Conservation (phyloP, 257 asterid species). For the Lycium barbarum region DNA sequence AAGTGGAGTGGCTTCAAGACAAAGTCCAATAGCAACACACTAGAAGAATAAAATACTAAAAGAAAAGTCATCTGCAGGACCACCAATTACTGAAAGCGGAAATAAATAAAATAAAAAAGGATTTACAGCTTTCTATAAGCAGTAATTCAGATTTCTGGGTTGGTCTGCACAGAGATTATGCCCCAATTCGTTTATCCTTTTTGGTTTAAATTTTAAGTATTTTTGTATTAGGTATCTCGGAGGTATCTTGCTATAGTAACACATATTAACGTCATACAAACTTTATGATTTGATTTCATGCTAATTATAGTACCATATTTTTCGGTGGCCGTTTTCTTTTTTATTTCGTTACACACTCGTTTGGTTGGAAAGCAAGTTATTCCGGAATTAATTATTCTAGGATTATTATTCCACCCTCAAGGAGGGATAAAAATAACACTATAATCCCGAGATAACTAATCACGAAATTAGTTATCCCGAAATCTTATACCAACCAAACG, state of each 20-base stretch:
- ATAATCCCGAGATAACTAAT: too few species aligned
- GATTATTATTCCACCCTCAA: too few species aligned
- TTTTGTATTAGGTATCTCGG: neutral
- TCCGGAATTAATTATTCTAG: too few species aligned
- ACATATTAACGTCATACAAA: neutral
- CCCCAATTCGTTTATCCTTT: neutral
- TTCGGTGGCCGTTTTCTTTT: neutral
- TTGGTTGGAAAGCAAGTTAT: too few species aligned
- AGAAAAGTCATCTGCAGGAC: conserved; percentile 34
- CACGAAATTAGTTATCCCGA: too few species aligned
- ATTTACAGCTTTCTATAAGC: neutral
- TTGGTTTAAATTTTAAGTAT: neutral
- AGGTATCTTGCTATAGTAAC: neutral
- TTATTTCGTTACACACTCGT: too few species aligned
- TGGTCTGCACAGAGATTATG: conserved; percentile 15
- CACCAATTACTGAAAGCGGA: neutral
- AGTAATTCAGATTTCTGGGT: neutral
- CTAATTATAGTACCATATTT: neutral
- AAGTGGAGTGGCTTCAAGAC: conserved; percentile 33
- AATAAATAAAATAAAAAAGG: neutral
- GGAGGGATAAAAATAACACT: too few species aligned
- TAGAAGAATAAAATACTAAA: conserved; percentile 24
- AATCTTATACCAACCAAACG: too few species aligned
- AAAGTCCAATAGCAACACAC: conserved; percentile 16
- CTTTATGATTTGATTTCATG: conserved; percentile 2